A percentile compares a stretch with the other conserved stretches of the same genome.
phyloP scores from a whole-genome alignment of 2,329 filamentous ascomycete genomes.

The Colletotrichum plurivorum region DNA sequence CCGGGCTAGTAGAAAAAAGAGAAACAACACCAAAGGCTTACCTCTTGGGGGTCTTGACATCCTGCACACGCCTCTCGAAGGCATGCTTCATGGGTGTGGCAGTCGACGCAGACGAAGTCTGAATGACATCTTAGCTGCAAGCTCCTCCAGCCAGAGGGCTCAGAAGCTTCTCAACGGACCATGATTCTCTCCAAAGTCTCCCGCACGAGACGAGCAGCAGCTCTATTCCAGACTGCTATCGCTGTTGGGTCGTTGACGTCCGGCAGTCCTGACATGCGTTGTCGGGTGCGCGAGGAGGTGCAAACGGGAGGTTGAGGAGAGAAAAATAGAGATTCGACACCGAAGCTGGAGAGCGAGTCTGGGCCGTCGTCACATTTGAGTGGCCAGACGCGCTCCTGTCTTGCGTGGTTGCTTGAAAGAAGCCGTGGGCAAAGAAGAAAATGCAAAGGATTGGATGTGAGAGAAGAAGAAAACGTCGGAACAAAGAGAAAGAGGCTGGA shows the following conservation, averaged over 20 bases:
- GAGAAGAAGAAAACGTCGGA: slow-evolving; percentile 39
- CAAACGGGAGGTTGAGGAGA: slow-evolving; percentile 6
- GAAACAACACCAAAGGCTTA: slow-evolving; percentile 63
- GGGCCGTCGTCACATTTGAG: slow-evolving; percentile 36
- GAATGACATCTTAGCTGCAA: slow-evolving; percentile 42
- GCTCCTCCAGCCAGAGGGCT: slow-evolving; percentile 8
- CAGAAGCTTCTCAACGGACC: slow-evolving; percentile 39
- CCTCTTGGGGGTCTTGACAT: slow-evolving; percentile 91
- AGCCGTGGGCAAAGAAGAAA: slow-evolving; percentile 6
- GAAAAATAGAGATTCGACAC: slow-evolving; percentile 28
- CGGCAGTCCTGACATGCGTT: slow-evolving; percentile 45
- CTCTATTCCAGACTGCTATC: slow-evolving; percentile 42
- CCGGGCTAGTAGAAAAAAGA: slow-evolving; percentile 27
- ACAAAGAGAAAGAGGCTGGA: slow-evolving; percentile 41
- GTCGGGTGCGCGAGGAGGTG: slow-evolving; percentile 33
- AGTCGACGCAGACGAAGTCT: slow-evolving; percentile 82
- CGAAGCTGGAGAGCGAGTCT: slow-evolving; percentile 19
- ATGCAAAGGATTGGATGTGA: slow-evolving; percentile 33
- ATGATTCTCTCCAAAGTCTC: slow-evolving; percentile 43
- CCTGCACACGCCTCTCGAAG: slow-evolving; percentile 87
- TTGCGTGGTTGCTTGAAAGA: slow-evolving; percentile 31
- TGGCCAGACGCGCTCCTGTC: slow-evolving; percentile 28
- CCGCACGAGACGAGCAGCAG: slow-evolving; percentile 40
- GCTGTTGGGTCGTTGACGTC: slow-evolving; percentile 40
- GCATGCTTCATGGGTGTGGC: slow-evolving; percentile 78